Base-by-base conservation (phyloP, 257 asterid genomes). In the Forsythia viridissima region DNA sequence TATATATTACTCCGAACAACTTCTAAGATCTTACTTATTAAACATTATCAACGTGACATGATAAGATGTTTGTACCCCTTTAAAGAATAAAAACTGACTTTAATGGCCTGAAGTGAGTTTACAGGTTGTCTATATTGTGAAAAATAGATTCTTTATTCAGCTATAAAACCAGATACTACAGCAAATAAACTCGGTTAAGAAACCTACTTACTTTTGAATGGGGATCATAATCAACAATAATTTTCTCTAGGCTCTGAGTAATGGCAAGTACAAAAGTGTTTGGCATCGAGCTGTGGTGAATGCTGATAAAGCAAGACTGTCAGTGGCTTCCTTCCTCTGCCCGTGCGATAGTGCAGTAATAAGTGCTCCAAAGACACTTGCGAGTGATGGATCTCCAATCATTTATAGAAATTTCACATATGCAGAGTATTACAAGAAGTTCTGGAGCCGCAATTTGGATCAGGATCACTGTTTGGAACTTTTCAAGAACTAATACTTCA, bases 221-320 rank as follows among this genome's bases (percentile, higher is more conserved):
- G 18, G 66, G 6, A 70, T 70, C 30, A 40, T 8, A 20, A 13
- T 15, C 34, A 70, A 40, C 55, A 18, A 12, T 9, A 6, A 34
- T 39, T 34, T 16, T 10, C 3, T 79, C 61, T 43, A 94, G 98
- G 98, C 98, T 4, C 76, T 94, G 59, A 93, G 97, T 75, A 94
- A 94, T 65, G 88, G 94, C 3, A 88, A 82, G 41, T 94, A 94
- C 86, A 93, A 86, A 66, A 94, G 99, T 8, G 91, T 88, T 44
- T 90, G 98, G 97, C 99, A 94, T 77, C 81, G 99, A 75, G 99
- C 97, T 2, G 77, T 90, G 11, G 99, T 94, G 77, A 94, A 94
- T 76, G 80, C 91, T 0, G 81, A 94, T 8, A 84, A 48, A 36
- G 76, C 90, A 63, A 87, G 99, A 76, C 79, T 94, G n/a, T 94